Evolutionary conservation across 1,284 basidiomycete genomes (phyloP), one percentile per base, ranked within the genome.

Genomic region (Ganoderma meredithae): DNA sequence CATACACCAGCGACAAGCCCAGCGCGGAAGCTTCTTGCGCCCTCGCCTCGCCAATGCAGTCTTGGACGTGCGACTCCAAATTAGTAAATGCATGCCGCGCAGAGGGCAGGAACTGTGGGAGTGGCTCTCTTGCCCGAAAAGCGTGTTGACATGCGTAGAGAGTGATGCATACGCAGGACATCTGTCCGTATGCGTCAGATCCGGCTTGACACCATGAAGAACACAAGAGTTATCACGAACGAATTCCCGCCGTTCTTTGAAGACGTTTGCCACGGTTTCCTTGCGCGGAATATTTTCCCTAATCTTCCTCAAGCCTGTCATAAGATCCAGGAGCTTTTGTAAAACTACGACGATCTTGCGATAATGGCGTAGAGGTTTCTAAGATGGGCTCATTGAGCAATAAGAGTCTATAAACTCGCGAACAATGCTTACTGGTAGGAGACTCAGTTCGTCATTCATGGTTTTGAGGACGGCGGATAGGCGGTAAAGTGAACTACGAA

Each of bases 61-160:
- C 77, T 58, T 81, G 79, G n/a, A 85, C 78, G 47, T 80, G 78
- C 1, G 71, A 72, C 62, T 82, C 78, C 0, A 87, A 77, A 5
- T 73, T 74, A 10, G 75, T 71, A 22, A 84, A 76, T 25, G 86
- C 84, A 67, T 82, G 79, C 10, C 83, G 77, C 5, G 82, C 77
- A 1, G 84, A 86, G 1, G 86, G 85, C 5, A 87, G 77, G 70
- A 85, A 86, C 71, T 87, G 85, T 0, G 85, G 85, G 4, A 87
- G 79, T 4, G 84, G 81, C 67, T 84, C 84, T 43, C 83, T 80
- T 5, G 81, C 82, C 8, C 81, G 78, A 74, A 86, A 86, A 4
- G 83, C 85, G 59, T 86, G 83, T 68, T 87, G 85, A 71, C 83
- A 83, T 2, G 84, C 84, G 68, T 85, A 87, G 22, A 87, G 76